Percentiles rank a stretch among this genome's conserved stretches.
Evolutionary conservation across 2,329 filamentous ascomycete genomes (phyloP).

Genomic region (Ustulina deusta): DNA sequence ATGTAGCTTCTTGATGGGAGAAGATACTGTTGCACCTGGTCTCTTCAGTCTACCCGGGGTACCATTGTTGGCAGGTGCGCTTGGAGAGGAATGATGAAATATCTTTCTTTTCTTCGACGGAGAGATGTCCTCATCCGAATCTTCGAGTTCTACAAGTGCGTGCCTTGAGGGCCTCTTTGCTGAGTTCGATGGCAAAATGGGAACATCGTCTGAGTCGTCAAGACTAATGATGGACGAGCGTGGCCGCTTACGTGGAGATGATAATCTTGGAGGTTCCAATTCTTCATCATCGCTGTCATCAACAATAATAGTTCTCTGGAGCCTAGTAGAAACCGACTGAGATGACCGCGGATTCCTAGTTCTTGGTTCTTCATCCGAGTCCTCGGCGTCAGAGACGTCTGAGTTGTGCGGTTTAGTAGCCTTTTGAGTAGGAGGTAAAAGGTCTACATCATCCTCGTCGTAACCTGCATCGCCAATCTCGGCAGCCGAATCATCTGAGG

Average conservation of each 20-base stretch:
- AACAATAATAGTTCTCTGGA: slow-evolving; percentile 45
- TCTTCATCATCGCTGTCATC: slow-evolving; percentile 47
- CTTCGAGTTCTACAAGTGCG: slow-evolving; percentile 41
- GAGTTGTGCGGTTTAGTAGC: slow-evolving; percentile 15
- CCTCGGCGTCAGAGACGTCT: slow-evolving; percentile 8
- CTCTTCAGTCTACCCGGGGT: slow-evolving; percentile 35
- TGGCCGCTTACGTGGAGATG: slow-evolving; percentile 39
- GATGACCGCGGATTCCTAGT: slow-evolving; percentile 43
- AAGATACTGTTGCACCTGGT: slow-evolving; percentile 15
- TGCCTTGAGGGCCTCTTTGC: slow-evolving; percentile 35
- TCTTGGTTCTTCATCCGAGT: slow-evolving; percentile 29
- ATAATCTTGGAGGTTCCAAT: slow-evolving; percentile 33
- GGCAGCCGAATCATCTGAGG: slow-evolving; percentile 46
- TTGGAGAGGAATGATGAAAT: slow-evolving; percentile 32
- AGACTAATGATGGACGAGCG: slow-evolving; percentile 33
- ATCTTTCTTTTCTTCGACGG: slow-evolving; percentile 49
- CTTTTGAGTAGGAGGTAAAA: slow-evolving; percentile 38
- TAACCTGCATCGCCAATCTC: slow-evolving; percentile 41
- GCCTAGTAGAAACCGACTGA: slow-evolving; percentile 49
- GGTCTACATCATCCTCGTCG: slow-evolving; percentile 43
- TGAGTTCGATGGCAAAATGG: slow-evolving; percentile 35
- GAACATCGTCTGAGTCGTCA: slow-evolving; percentile 43
- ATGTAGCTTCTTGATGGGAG: slow-evolving; percentile 37
- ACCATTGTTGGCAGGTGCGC: slow-evolving; percentile 5
- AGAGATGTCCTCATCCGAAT: slow-evolving; percentile 45